phyloP scores from a whole-genome alignment of 2,329 filamentous ascomycete genomes.

The Epichloe sp. region DNA sequence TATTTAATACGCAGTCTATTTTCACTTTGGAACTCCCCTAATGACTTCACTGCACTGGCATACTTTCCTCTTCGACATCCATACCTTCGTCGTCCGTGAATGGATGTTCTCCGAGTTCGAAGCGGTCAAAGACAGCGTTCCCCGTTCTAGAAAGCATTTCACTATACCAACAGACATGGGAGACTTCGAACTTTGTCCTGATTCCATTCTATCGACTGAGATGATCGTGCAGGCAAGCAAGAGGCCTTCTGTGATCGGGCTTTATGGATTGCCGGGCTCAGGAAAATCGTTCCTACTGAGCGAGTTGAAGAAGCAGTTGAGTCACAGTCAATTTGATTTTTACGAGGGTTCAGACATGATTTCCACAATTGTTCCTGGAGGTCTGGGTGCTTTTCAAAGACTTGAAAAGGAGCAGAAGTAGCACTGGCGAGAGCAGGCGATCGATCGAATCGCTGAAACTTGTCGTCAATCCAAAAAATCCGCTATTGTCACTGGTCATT shows the following conservation, averaged over 20 bases:
- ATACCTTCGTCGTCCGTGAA: too few species aligned
- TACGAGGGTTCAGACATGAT: conserved; percentile 41
- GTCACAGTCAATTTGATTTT: conserved; percentile 25
- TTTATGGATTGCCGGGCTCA: conserved; percentile 42
- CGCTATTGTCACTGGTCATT: conserved; percentile 42
- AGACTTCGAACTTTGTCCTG: not conserved
- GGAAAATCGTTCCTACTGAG: conserved; percentile 37
- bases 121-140: not conserved
- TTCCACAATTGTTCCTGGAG: conserved; percentile 26
- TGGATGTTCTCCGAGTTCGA: not conserved
- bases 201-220: not conserved
- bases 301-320: conserved; percentile 24
- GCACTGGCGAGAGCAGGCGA: conserved; percentile 28
- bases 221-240: not conserved
- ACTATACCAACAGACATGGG: not conserved
- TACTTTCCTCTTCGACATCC: too few species aligned
- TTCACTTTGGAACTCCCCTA: too few species aligned
- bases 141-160: not conserved
- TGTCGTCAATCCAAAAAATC: conserved; percentile 21
- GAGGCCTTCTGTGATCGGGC: conserved; percentile 31
- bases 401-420: conserved; percentile 23
- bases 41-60: too few species aligned
- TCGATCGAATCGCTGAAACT: conserved; percentile 26
- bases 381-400: conserved; percentile 32
- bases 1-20: too few species aligned